phyloP scores from a whole-genome alignment of 1,284 basidiomycete species.

The Cystobasidiaceae sp. region DNA sequence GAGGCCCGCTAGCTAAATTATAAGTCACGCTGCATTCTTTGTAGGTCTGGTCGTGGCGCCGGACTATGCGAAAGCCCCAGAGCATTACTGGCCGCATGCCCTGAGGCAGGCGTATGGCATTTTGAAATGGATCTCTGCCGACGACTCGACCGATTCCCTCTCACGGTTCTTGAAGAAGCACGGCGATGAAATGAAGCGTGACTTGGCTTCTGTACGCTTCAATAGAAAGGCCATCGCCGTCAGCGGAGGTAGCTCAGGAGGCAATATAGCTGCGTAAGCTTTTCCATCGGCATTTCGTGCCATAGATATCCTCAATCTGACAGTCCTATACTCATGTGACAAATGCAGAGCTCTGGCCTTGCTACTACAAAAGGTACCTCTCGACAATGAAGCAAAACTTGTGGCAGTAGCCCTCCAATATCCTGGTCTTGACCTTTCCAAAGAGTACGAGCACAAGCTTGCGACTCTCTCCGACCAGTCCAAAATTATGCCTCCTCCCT shows the following conservation, averaged over 20 bases:
- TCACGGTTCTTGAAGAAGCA: no score
- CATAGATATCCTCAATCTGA: no score
- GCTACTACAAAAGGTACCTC: not conserved
- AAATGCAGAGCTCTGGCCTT: constrained; percentile 1
- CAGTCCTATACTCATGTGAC: not conserved
- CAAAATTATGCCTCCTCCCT: constrained; percentile 13
- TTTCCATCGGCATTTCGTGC: not conserved
- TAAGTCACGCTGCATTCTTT: not conserved
- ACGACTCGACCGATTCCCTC: no score
- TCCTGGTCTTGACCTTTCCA: constrained; percentile 14
- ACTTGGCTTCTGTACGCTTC: not conserved
- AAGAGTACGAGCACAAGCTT: constrained; percentile 15
- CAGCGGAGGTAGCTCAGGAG: constrained; percentile 20
- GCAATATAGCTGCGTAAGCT: constrained; percentile 22
- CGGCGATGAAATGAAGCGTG: not conserved
- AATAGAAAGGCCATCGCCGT: constrained; percentile 14
- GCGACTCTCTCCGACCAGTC: constrained; percentile 4
- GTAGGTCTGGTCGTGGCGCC: constrained; percentile 26
- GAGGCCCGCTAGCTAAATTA: not conserved
- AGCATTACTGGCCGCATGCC: constrained; percentile 22
- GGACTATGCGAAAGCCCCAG: constrained; percentile 27
- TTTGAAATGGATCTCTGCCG: constrained; percentile 15
- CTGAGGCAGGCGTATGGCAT: constrained; percentile 19
- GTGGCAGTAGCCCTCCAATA: constrained; percentile 22
- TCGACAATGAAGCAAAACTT: constrained; percentile 2